Evolutionary conservation across 805 yeast species (phyloP), one percentile per base, ranked within the genome.

Genomic region (Candida yuanshanica): DNA sequence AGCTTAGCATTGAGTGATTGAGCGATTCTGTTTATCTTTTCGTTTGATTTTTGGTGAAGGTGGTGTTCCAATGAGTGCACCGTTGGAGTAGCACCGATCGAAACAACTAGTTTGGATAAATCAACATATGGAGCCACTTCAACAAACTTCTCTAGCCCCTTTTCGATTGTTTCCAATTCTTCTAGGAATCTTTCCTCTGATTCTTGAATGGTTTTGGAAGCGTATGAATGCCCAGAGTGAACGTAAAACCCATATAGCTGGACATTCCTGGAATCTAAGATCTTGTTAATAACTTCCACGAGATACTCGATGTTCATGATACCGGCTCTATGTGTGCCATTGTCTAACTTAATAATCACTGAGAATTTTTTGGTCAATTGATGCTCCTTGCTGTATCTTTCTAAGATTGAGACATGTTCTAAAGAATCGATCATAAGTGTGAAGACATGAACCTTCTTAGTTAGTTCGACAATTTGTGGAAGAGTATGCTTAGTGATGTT

Each of bases 71-170:
- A 65, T 1, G 85, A 74, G 53, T 81, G 86, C 5, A 84, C 77
- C 0, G 91, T 84, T 35, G 93, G 93, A 0, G 95, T 83, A 2
- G 93, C 89, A 18, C 95, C 95, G 20, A 83, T 84, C 0, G 91
- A 82, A 2, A 84, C 62, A 7, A 66, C 68, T 22, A 83, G 60
- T 16, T 63, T 49, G 1, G 57, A 36, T 4, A 72, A 65, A 38
- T 70, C 69, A 5, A 70, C 42, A 1, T 53, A 47, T 2, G 62
- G 55, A 6, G 74, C 72, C 7, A 27, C 53, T 44, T 42, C 59
- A 46, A 31, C 74, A 51, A 50, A 44, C 9, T 46, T 43, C 12
- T 49, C 51, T 5, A 72, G 74, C 2, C 88, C 91, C 9, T 55
- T 56, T 47, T 76, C 72, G 4, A 77, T 86, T 29, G 75, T 72